phyloP scores from a whole-genome alignment of 768 basidiomycete species.

The Pleurotus cornucopiae region DNA sequence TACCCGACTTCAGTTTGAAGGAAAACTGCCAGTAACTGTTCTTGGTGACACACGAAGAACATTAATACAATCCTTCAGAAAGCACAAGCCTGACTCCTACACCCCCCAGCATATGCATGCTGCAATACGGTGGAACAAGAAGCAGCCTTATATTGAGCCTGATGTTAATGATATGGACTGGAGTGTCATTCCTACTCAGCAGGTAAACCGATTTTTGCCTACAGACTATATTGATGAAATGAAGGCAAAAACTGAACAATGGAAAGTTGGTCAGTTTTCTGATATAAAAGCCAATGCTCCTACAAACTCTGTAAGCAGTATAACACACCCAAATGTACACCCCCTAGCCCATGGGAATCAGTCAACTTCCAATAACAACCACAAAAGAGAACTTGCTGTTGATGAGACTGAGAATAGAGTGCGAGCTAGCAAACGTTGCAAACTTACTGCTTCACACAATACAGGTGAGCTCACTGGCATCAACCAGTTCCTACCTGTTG shows the following conservation, averaged over 20 bases:
- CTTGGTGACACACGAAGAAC: constrained; percentile 16
- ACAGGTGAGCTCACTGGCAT: background rate
- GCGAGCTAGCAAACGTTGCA: background rate
- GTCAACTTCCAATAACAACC: background rate
- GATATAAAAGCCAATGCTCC: background rate
- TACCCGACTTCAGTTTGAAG: constrained; percentile 17
- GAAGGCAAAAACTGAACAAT: background rate
- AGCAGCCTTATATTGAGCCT: constrained; percentile 11
- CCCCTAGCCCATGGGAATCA: no score
- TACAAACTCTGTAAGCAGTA: background rate
- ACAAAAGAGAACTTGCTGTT: background rate
- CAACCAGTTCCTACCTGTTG: background rate
- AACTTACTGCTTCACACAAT: background rate
- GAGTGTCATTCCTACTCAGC: background rate
- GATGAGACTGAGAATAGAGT: background rate
- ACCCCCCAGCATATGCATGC: constrained; percentile 14
- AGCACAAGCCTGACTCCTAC: constrained; percentile 16
- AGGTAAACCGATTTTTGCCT: background rate
- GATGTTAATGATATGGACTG: background rate
- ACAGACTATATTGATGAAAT: background rate
- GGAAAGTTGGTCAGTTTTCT: background rate
- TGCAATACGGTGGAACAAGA: constrained; percentile 15
- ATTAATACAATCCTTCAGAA: constrained; percentile 16
- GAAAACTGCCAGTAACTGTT: constrained; percentile 12
- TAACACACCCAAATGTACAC: no score